These are phyloP conservation scores for Tolypocladium ovalisporum DNA, from an alignment of 2,329 filamentous ascomycete species.

Conservation along the genomic window DNA sequence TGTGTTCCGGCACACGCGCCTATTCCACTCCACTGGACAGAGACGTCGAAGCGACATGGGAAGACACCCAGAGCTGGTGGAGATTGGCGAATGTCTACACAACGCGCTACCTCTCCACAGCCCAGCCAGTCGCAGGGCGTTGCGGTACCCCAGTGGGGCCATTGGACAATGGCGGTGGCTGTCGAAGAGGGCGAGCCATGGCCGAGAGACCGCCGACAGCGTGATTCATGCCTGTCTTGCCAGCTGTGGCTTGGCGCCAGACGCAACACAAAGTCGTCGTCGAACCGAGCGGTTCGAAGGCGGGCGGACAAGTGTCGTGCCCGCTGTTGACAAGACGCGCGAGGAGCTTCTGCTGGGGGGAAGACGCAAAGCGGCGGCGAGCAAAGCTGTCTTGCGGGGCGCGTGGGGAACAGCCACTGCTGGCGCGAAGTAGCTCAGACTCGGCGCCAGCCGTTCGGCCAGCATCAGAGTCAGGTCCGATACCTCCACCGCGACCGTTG, in stretches of 20 bases:
- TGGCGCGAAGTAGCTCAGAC: background rate
- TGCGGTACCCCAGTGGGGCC: slow-evolving; percentile 7
- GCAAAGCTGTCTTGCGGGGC: background rate
- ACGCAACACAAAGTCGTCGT: background rate
- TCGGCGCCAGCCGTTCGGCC: slow-evolving; percentile 1
- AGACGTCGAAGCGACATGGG: slow-evolving; percentile 1
- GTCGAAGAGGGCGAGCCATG: slow-evolving; percentile 2
- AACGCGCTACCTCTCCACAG: slow-evolving; percentile 1
- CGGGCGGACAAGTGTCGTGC: background rate
- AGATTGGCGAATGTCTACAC: slow-evolving; percentile 7
- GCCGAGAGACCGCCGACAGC: slow-evolving; percentile 5
- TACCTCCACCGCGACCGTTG: background rate
- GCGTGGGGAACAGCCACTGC: background rate
- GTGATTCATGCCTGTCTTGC: slow-evolving; percentile 3
- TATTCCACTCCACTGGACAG: slow-evolving; percentile 3
- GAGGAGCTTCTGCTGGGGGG: background rate
- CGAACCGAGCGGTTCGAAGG: background rate
- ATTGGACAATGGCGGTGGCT: slow-evolving; percentile 6
- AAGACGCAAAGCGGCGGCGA: background rate
- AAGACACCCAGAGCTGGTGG: slow-evolving; percentile 6
- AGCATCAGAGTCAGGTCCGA: background rate
- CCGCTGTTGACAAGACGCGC: background rate
- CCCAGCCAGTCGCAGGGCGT: slow-evolving; percentile 7
- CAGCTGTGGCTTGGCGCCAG: slow-evolving; percentile 1
- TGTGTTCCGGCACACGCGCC: slow-evolving; percentile 2